These are phyloP conservation scores for Sodiomyces alkalinus DNA, from an alignment of 2,329 filamentous ascomycete species.

Conservation along the genomic window DNA sequence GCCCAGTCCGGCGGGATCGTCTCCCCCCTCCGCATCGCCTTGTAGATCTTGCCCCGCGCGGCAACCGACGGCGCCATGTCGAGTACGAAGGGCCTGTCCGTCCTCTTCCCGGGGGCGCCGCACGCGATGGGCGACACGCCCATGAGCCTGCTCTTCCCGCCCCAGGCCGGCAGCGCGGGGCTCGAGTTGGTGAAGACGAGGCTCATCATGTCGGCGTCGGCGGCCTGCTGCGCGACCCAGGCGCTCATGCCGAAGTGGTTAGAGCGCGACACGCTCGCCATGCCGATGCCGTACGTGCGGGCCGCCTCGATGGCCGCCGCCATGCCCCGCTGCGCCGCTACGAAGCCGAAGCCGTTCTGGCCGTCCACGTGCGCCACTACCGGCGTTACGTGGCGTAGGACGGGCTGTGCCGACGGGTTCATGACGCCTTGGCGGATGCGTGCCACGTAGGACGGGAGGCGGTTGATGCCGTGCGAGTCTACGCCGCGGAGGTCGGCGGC, in stretches of 20 bases:
- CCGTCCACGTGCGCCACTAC: slow-evolving; percentile 55
- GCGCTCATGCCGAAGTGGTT: slow-evolving; percentile 79
- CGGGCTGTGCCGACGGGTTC: slow-evolving; percentile 42
- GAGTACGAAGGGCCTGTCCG: slow-evolving; percentile 50
- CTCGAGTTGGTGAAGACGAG: slow-evolving; percentile 59
- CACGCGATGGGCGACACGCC: slow-evolving; percentile 63
- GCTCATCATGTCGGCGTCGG: slow-evolving; percentile 56
- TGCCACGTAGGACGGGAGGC: slow-evolving; percentile 63
- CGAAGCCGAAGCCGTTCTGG: slow-evolving; percentile 60
- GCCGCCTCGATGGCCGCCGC: slow-evolving; percentile 51
- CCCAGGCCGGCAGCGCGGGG: slow-evolving; percentile 57
- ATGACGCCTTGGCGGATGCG: slow-evolving; percentile 57
- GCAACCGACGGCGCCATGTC: slow-evolving; percentile 60
- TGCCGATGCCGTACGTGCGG: slow-evolving; percentile 50
- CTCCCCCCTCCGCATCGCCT: slow-evolving; percentile 50
- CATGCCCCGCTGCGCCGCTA: slow-evolving; percentile 55
- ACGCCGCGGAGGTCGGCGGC: slow-evolving; percentile 64
- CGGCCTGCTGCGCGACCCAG: slow-evolving; percentile 63
- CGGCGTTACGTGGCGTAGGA: slow-evolving; percentile 47
- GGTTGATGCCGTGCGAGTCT: slow-evolving; percentile 66
- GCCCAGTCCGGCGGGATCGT: slow-evolving; percentile 64
- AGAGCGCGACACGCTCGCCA: slow-evolving; percentile 60
- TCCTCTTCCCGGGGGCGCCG: slow-evolving; percentile 49
- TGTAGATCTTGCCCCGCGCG: slow-evolving; percentile 59
- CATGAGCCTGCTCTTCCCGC: slow-evolving; percentile 52